Conservation (phyloP, 2,329 filamentous ascomycete genomes). For the Penicillium brevicompactum region DNA sequence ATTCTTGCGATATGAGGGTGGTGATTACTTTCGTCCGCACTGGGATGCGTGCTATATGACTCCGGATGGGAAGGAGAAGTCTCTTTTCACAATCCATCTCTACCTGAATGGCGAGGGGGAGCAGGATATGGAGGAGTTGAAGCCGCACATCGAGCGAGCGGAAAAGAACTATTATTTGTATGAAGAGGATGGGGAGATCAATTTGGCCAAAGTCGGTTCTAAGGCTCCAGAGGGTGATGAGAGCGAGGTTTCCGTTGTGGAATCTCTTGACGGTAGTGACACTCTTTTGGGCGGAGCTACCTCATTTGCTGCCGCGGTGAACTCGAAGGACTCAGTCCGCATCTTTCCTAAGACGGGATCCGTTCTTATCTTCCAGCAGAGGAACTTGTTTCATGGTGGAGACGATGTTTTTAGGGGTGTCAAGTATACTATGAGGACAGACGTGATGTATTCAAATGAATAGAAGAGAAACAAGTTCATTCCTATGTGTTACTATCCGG, state of each 20-base stretch:
- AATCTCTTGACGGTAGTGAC: constrained; percentile 22
- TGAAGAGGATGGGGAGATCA: constrained; percentile 17
- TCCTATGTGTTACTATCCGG: no score
- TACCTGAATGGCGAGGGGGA: constrained; percentile 54
- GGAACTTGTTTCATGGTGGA: constrained; percentile 54
- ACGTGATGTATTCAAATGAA: constrained; percentile 52
- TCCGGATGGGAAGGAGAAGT: constrained; percentile 53
- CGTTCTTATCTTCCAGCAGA: constrained; percentile 60
- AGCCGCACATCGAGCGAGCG: constrained; percentile 19
- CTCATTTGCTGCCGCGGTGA: constrained; percentile 48
- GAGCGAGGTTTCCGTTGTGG: not conserved
- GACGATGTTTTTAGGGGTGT: constrained; percentile 56
- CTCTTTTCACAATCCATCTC: constrained; percentile 58
- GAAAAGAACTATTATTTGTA: constrained; percentile 11
- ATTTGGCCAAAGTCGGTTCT: constrained; percentile 15
- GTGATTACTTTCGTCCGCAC: constrained; percentile 75
- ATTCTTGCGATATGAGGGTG: constrained; percentile 71
- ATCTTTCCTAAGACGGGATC: constrained; percentile 55
- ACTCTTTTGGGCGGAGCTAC: constrained; percentile 57
- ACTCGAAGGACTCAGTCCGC: constrained; percentile 38
- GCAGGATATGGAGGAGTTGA: constrained; percentile 34
- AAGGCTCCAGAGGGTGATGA: not conserved
- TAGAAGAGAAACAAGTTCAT: not conserved
- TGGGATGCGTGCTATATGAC: constrained; percentile 67
- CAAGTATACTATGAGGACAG: constrained; percentile 60